Base-by-base conservation (phyloP, 306 rosid species). In the Inga laurina region DNA sequence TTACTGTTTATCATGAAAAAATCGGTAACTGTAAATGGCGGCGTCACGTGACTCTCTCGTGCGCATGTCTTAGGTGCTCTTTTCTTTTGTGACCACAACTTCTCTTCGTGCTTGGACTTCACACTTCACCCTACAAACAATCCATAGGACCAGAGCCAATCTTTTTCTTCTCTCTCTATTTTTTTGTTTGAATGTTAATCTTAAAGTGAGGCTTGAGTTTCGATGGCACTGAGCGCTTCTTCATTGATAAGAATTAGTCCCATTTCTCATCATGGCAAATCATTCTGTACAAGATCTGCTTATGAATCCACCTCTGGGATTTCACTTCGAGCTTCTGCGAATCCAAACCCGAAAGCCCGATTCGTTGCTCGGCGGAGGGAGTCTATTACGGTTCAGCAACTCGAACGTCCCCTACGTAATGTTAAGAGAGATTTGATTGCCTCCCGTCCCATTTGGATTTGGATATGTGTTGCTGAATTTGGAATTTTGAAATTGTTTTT, bases 401-500 rank as follows among this genome's bases (percentile, higher is more conserved):
- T 93, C 57, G 64, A 83, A 76, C 97, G 97, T 16, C 97, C 99
- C 73, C 89, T 96, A 91, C 80, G 99, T 93, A 93, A 93, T 91
- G 88, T 87, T 82, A 82, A 83, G 88, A 75, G 41, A 10, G 19
- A 67, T 62, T 75, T 75, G 5, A 48, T 16, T 41, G 27, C 21
- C 10, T 22, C 11, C 30, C 21, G 10, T 7, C 22, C 18, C 76
- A 5, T 22, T 6, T 45, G 18, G 7, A 7, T 15, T 88, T 74
- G n/a, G 10, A 45, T 80, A 62, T 69, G 54, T 9, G 35, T 30
- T 79, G 43, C 8, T 1, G 34, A 22, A n/a, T 61, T 70, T 10
- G 14, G n/a, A 3, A 35, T 45, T 57, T 66, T 68, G n/a, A 43
- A 46, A 41, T 44, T 12, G 48, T n/a, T 75, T 72, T 43, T 27